Evolutionary conservation across 495 filamentous ascomycete species (phyloP).

Genomic region (Platismatia glauca): DNA sequence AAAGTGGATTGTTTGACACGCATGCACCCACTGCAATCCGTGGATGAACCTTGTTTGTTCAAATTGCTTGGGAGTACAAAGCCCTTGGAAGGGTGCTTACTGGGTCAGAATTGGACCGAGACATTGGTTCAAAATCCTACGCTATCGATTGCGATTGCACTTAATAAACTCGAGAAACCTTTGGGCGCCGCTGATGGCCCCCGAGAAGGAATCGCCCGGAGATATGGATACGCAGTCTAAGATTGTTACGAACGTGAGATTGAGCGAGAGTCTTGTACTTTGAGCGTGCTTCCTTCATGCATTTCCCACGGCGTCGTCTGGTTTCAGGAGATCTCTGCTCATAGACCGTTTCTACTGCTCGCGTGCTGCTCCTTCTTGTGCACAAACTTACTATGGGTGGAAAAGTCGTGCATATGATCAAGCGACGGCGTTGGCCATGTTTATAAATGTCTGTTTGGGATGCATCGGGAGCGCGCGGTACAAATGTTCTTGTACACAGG

Average conservation of each 20-base stretch:
- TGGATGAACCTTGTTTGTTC: conserved; percentile 25
- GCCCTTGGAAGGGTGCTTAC: neutral
- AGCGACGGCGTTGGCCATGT: neutral
- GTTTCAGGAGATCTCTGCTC: neutral
- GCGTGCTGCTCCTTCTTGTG: neutral
- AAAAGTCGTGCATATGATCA: neutral
- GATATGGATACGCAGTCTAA: neutral
- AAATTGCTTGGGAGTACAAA: neutral
- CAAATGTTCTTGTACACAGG: neutral
- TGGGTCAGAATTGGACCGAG: neutral
- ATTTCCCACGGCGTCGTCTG: neutral
- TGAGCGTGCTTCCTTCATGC: neutral
- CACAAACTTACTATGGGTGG: neutral
- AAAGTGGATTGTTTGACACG: conserved; percentile 35
- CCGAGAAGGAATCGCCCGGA: neutral
- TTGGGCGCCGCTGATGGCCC: neutral
- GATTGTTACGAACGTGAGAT: neutral
- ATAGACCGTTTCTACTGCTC: conserved; percentile 1
- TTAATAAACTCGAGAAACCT: neutral
- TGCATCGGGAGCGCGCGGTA: neutral
- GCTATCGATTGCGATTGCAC: neutral
- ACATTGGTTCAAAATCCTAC: neutral
- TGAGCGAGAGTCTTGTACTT: neutral
- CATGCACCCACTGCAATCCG: conserved; percentile 40
- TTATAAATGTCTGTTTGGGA: neutral